Percentiles rank a stretch among this genome's conserved stretches.
phyloP scores from a whole-genome alignment of 805 yeast genomes.

The Candida maesae region DNA sequence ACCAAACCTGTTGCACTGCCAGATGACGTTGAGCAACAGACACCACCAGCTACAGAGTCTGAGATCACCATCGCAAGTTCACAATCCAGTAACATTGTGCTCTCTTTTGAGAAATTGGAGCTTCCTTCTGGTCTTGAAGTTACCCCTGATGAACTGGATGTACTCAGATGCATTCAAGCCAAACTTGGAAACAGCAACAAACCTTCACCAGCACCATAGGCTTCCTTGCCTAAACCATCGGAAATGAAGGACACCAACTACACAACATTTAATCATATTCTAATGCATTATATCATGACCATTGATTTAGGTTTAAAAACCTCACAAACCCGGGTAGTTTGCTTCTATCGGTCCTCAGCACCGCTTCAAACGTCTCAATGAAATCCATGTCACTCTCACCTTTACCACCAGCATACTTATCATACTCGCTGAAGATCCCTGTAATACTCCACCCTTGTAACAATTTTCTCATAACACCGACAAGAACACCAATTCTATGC shows the following conservation, averaged over 20 bases:
- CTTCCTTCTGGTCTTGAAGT: not conserved
- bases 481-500: constrained; percentile 89
- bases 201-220: too few species aligned
- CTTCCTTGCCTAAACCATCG: too few species aligned
- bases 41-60: not conserved
- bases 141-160: constrained; percentile 3
- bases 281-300: too few species aligned
- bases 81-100: not conserved
- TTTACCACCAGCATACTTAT: constrained; percentile 88
- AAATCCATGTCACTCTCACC: constrained; percentile 90
- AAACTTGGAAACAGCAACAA: not conserved
- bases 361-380: constrained; percentile 77
- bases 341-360: constrained; percentile 42
- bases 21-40: constrained; percentile 5
- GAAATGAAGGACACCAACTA: too few species aligned
- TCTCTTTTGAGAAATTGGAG: not conserved
- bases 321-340: constrained; percentile 64
- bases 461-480: constrained; percentile 83
- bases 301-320: constrained; percentile 2
- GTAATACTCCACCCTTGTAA: constrained; percentile 92
- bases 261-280: not conserved
- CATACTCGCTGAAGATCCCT: constrained; percentile 91
- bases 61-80: not conserved
- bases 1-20: constrained; percentile 4
- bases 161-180: constrained; percentile 3